Conservation (phyloP, 2,329 filamentous ascomycete species). For the Scedosporium dehoogii region DNA sequence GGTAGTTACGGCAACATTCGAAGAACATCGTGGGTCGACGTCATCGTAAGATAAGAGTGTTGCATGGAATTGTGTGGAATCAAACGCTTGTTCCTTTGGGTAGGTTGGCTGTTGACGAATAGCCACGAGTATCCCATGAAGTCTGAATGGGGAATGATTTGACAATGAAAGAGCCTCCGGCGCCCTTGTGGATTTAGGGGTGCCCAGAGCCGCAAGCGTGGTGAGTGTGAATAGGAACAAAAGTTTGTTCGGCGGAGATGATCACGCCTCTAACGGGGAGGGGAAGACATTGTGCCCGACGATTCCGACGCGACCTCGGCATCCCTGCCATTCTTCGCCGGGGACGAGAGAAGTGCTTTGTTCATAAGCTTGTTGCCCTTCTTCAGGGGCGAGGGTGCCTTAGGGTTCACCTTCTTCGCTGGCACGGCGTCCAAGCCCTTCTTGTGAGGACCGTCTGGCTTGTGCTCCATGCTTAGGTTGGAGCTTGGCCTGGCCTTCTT, state of each 20-base stretch:
- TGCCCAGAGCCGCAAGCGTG: too few species aligned
- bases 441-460: conserved; percentile 16
- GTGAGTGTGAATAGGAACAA: too few species aligned
- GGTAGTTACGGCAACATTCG: too few species aligned
- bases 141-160: too few species aligned
- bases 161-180: too few species aligned
- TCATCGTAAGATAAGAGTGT: too few species aligned
- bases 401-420: conserved; percentile 24
- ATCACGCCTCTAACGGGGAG: conserved; percentile 21
- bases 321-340: conserved; percentile 38
- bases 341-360: conserved; percentile 38
- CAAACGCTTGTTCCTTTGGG: too few species aligned
- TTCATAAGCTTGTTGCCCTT: conserved; percentile 25
- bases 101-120: too few species aligned
- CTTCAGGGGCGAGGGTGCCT: conserved; percentile 29
- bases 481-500: conserved; percentile 49
- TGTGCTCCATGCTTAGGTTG: conserved; percentile 39
- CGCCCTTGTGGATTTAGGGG: too few species aligned
- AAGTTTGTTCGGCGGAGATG: neutral
- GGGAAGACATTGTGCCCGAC: conserved; percentile 46
- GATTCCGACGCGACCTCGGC: conserved; percentile 46
- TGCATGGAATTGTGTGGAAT: too few species aligned
- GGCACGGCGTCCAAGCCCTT: conserved; percentile 19
- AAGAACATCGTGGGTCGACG: too few species aligned
- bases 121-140: too few species aligned